Percentiles rank a stretch among this genome's conserved stretches.
These are phyloP conservation scores for Calonectria henricotiae DNA, from an alignment of 2,329 filamentous ascomycete genomes.

Conservation along the genomic window DNA sequence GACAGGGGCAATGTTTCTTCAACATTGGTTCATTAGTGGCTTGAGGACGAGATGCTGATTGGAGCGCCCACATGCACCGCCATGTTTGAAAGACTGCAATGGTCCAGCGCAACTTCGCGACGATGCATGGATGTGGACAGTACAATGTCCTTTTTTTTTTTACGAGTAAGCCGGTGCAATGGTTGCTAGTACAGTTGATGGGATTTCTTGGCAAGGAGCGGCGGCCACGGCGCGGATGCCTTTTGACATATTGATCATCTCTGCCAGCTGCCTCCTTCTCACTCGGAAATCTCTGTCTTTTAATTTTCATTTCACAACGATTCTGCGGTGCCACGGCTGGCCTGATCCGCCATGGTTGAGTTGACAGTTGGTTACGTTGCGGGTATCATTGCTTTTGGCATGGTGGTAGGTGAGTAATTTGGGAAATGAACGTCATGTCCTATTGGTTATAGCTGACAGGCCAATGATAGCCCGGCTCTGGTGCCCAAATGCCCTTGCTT, in stretches of 20 bases:
- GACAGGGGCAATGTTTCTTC: constrained; percentile 23
- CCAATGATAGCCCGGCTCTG: constrained; percentile 31
- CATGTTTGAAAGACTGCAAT: constrained; percentile 17
- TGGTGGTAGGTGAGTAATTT: constrained; percentile 25
- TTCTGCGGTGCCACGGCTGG: not conserved
- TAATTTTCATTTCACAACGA: not conserved
- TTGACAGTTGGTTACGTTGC: constrained; percentile 27
- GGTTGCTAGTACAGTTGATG: constrained; percentile 5
- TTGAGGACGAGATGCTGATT: constrained; percentile 2
- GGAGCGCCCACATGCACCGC: not conserved
- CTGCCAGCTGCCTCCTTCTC: not conserved
- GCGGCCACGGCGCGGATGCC: not conserved
- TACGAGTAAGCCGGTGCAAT: not conserved
- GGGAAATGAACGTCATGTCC: not conserved
- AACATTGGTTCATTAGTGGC: constrained; percentile 19
- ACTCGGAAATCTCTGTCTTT: not conserved
- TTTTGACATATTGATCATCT: not conserved
- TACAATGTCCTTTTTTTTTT: not conserved
- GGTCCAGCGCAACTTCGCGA: not conserved
- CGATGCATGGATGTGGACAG: not conserved
- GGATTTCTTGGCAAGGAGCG: constrained; percentile 4
- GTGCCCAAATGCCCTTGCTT: constrained; percentile 30
- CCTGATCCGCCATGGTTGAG: constrained; percentile 23
- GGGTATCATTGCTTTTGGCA: constrained; percentile 30
- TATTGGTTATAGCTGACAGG: not conserved